Base-by-base conservation (phyloP, 2,329 filamentous ascomycete species). In the Paraphoma chrysanthemicola region DNA sequence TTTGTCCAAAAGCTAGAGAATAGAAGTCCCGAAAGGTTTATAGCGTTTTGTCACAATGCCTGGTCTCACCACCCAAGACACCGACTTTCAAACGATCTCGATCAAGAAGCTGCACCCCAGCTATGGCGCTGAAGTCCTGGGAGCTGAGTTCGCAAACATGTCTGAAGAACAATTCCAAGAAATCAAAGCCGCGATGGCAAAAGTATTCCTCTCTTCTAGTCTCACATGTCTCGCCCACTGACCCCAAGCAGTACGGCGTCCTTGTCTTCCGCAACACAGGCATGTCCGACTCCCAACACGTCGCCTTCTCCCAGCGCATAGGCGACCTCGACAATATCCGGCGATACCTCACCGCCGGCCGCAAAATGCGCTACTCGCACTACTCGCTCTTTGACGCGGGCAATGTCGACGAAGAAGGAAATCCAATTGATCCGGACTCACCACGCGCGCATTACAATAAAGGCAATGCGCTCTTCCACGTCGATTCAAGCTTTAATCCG, bases 361-460 rank as follows among this genome's bases (percentile, higher is more conserved):
- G 82, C 43, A 78, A 79, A 62, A 77, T 80, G 54, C 80, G 84
- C 17, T 80, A 83, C 58, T 63, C 71, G 1, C 78, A 81, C 57
- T 73, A 79, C 42, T 81, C 86, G 67, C 78, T 88, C 0, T 87
- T 87, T 67, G 85, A 88, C 60, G 83, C 83, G 0, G 78, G 82
- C 49, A 88, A 88, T 67, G 72, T 86, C 11, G 79, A 84, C 47
- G 76, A 77, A 1, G 78, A 84, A 42, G 81, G 80, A 44, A 70
- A 71, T 1, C 62, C 83, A 1, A 73, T 83, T n/a, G 71, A 78
- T 36, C 61, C 77, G 3, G 73, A 78, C 49, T 76, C 73, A 51
- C 73, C 78, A 17, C 76, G 81, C 18, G 74, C 75, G 11, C 76
- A 80, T 46, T 72, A 75, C 55, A 79, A 78, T 60, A 72, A 76